phyloP scores from a whole-genome alignment of 1,284 basidiomycete genomes.

The Tylopilus orsonianus region DNA sequence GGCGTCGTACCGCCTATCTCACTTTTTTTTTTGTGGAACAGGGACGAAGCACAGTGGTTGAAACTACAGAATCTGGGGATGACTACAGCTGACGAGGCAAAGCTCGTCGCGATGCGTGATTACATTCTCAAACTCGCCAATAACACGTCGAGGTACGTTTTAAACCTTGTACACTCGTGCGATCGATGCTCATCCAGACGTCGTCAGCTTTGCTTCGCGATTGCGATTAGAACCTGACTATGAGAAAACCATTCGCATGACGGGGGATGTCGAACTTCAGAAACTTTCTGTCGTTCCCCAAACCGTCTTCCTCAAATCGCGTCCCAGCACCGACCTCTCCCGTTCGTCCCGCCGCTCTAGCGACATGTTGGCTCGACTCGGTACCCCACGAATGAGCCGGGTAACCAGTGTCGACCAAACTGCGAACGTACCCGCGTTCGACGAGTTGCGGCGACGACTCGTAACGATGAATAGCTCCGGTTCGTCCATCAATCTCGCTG shows the following conservation, averaged over 20 bases:
- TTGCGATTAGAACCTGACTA: constrained; percentile 59
- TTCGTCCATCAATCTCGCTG: constrained; percentile 53
- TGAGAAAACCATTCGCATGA: constrained; percentile 65
- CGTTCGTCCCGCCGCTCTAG: constrained; percentile 37
- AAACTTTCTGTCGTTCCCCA: constrained; percentile 91
- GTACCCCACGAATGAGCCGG: constrained; percentile 47
- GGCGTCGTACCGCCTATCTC: not conserved
- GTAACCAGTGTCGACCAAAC: constrained; percentile 46
- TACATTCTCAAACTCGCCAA: constrained; percentile 85
- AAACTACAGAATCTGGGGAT: constrained; percentile 80
- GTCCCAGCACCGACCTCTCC: constrained; percentile 39
- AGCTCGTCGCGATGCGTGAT: constrained; percentile 82
- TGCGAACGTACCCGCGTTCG: constrained; percentile 54
- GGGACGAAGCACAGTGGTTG: constrained; percentile 72
- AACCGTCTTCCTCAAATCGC: constrained; percentile 85
- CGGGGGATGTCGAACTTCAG: constrained; percentile 69
- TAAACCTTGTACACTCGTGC: not conserved
- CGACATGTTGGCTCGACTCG: constrained; percentile 40
- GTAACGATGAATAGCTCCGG: constrained; percentile 68
- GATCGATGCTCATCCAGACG: constrained; percentile 5
- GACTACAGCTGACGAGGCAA: constrained; percentile 75
- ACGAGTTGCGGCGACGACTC: constrained; percentile 71
- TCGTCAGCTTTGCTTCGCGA: constrained; percentile 61
- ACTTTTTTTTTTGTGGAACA: constrained; percentile 30
- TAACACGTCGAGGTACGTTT: constrained; percentile 54